phyloP scores from a whole-genome alignment of 164 flowering plant species.

The Magnolia sinica region DNA sequence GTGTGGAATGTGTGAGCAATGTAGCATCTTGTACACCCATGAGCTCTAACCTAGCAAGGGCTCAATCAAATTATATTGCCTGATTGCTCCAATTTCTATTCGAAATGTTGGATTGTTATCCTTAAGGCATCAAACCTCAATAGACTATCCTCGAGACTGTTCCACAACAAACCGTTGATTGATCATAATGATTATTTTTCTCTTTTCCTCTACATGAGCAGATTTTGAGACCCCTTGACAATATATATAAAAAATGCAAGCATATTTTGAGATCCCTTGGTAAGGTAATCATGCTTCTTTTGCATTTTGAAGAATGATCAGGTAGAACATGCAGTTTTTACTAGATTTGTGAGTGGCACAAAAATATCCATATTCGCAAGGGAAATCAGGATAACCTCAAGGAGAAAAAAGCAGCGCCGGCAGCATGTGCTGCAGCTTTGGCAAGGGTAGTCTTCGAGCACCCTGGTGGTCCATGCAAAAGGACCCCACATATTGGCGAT shows the following conservation, averaged over 20 bases:
- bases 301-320: not conserved
- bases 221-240: not conserved
- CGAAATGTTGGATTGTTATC: not conserved
- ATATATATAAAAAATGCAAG: not conserved
- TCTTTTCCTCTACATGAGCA: not conserved
- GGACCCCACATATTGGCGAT: slow-evolving; percentile 79
- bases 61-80: not conserved
- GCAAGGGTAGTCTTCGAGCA: slow-evolving; percentile 98
- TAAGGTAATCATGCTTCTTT: not conserved
- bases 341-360: not conserved
- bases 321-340: not conserved
- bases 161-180: not conserved
- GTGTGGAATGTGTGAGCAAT: not conserved
- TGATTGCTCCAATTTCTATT: not conserved
- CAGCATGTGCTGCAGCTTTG: slow-evolving; percentile 95
- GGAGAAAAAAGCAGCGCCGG: slow-evolving; percentile 87
- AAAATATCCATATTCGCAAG: slow-evolving; percentile 4
- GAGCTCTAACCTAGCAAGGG: not conserved
- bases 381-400: slow-evolving; percentile 51
- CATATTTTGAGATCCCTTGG: not conserved
- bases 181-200: not conserved
- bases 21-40: not conserved
- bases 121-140: not conserved
- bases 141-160: not conserved
- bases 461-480: slow-evolving; percentile 98